phyloP scores from a whole-genome alignment of 1,284 basidiomycete genomes.

The Gomphus sp. region DNA sequence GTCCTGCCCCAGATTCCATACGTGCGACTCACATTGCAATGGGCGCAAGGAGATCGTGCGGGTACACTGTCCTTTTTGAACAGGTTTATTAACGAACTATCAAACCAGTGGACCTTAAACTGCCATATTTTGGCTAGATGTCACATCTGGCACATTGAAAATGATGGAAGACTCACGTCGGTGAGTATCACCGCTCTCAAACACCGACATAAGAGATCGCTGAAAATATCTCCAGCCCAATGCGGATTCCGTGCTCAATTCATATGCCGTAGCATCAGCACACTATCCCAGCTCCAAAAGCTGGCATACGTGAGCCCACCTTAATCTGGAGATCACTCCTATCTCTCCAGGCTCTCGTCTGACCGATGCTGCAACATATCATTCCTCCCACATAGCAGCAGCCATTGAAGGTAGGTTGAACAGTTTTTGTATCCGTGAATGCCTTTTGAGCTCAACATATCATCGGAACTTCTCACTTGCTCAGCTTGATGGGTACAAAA shows the following conservation, averaged over 20 bases:
- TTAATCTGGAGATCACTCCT: conserved; percentile 52
- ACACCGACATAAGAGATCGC: neutral
- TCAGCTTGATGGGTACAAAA: conserved; percentile 45
- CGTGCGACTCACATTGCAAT: conserved; percentile 52
- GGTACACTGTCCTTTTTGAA: conserved; percentile 44
- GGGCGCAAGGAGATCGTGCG: conserved; percentile 38
- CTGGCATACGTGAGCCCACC: conserved; percentile 64
- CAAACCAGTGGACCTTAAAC: conserved; percentile 29
- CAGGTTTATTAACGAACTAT: conserved; percentile 41
- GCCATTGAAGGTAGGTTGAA: conserved; percentile 36
- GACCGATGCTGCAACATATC: conserved; percentile 36
- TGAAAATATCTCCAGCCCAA: too few species aligned
- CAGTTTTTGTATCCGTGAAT: neutral
- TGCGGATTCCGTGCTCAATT: conserved; percentile 33
- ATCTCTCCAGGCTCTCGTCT: conserved; percentile 23
- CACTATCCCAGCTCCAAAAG: conserved; percentile 55
- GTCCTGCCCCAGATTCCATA: conserved; percentile 54
- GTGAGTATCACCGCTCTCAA: conserved; percentile 18
- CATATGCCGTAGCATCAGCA: conserved; percentile 46
- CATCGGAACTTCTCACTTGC: conserved; percentile 46
- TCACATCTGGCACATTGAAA: conserved; percentile 48
- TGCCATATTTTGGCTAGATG: conserved; percentile 45
- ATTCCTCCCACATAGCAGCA: conserved; percentile 42
- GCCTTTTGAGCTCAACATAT: neutral
- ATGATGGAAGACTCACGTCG: conserved; percentile 37